These are phyloP conservation scores for Vigna radiata DNA, from an alignment of 306 rosid genomes.

Conservation along the genomic window DNA sequence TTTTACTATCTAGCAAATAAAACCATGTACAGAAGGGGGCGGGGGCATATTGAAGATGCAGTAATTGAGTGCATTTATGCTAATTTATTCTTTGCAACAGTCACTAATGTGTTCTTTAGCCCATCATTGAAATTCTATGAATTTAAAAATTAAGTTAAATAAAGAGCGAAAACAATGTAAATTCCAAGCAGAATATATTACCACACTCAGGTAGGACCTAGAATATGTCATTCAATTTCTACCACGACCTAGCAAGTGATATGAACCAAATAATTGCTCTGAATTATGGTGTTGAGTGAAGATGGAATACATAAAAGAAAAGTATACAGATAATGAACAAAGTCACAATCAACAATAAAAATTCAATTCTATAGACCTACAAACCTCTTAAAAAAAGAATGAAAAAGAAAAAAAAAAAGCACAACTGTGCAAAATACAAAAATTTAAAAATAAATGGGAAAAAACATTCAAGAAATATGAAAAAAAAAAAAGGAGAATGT, in stretches of 20 bases:
- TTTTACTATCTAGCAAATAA: conserved; percentile 31
- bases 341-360: conserved; percentile 2
- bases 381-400: neutral
- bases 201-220: conserved; percentile 6
- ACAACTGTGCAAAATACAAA: neutral
- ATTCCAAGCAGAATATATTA: conserved; percentile 23
- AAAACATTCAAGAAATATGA: conserved; percentile 1
- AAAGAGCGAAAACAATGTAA: conserved; percentile 9
- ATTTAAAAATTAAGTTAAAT: conserved; percentile 4
- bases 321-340: conserved; percentile 3
- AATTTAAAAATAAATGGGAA: neutral
- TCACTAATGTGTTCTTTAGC: conserved; percentile 30
- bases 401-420: neutral
- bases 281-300: neutral
- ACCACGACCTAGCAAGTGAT: conserved; percentile 10
- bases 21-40: conserved; percentile 15
- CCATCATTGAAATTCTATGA: conserved; percentile 25
- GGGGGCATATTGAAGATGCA: conserved; percentile 22
- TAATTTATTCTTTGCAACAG: conserved; percentile 11
- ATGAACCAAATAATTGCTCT: conserved; percentile 7
- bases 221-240: conserved; percentile 32
- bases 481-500: neutral
- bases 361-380: neutral
- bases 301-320: neutral
- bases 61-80: conserved; percentile 20